phyloP scores from a whole-genome alignment of 805 yeast genomes.

The Cyberlindnera petersonii region DNA sequence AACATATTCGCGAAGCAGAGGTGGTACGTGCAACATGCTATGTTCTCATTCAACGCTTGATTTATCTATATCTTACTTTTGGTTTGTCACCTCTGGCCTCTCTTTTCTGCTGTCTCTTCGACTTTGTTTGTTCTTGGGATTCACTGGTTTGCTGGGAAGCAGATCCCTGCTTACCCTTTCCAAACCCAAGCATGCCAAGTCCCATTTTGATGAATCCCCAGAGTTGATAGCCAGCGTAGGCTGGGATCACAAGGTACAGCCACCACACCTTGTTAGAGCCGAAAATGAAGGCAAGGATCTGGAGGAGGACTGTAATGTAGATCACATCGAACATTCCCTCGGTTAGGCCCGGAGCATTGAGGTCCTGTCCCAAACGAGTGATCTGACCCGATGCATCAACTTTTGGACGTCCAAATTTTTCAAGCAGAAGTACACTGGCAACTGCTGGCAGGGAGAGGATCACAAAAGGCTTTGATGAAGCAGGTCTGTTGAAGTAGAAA shows the following conservation, averaged over 20 bases:
- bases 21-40: background rate
- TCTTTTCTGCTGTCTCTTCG: conserved; percentile 39
- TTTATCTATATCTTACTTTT: conserved; percentile 33
- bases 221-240: conserved; percentile 42
- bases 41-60: background rate
- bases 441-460: conserved; percentile 32
- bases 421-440: conserved; percentile 40
- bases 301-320: conserved; percentile 48
- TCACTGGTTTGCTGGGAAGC: background rate
- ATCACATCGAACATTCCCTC: conserved; percentile 55
- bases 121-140: conserved; percentile 23
- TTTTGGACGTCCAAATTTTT: conserved; percentile 47
- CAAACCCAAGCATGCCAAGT: conserved; percentile 25
- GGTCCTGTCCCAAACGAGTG: conserved; percentile 44
- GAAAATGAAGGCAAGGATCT: conserved; percentile 40
- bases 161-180: conserved; percentile 3
- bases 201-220: conserved; percentile 32
- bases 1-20: background rate
- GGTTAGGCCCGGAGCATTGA: conserved; percentile 44
- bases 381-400: conserved; percentile 36
- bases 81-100: conserved; percentile 38
- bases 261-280: conserved; percentile 46
- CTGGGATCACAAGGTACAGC: conserved; percentile 40
- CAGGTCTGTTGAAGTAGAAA: conserved; percentile 36
- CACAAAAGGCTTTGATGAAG: conserved; percentile 27